phyloP scores from a whole-genome alignment of 306 rosid species.

The Herpetospermum pedunculosum region DNA sequence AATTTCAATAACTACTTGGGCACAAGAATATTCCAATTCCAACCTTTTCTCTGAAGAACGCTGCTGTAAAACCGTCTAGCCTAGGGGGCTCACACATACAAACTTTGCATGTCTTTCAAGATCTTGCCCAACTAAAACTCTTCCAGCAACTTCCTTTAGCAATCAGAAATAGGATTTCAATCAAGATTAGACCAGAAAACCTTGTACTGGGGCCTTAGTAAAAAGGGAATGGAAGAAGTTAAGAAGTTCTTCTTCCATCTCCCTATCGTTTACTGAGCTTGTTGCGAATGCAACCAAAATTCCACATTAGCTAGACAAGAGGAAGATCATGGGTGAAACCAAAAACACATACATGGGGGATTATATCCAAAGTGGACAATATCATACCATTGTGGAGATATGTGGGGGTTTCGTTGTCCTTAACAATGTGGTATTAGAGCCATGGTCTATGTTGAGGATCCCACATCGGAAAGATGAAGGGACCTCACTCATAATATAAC shows the following conservation, averaged over 20 bases:
- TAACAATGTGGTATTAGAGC: too few species aligned
- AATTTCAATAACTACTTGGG: not conserved
- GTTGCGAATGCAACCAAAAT: too few species aligned
- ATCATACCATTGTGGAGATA: too few species aligned
- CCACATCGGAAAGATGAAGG: too few species aligned
- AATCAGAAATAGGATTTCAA: not conserved
- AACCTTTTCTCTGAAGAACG: not conserved
- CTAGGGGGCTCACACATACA: not conserved
- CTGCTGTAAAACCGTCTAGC: not conserved
- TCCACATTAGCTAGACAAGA: too few species aligned
- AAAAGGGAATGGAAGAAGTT: not conserved
- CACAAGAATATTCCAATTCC: not conserved
- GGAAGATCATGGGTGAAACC: too few species aligned
- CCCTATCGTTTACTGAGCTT: not conserved
- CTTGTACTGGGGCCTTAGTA: not conserved
- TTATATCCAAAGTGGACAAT: too few species aligned
- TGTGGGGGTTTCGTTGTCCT: too few species aligned
- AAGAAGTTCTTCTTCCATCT: not conserved
- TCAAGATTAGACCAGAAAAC: not conserved
- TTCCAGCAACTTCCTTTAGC: not conserved
- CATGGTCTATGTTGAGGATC: too few species aligned
- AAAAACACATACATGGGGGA: too few species aligned
- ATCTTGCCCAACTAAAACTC: not conserved
- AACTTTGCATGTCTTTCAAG: not conserved
- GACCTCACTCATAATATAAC: too few species aligned